phyloP scores from a whole-genome alignment of 495 filamentous ascomycete species.

The Lepraria neglecta region DNA sequence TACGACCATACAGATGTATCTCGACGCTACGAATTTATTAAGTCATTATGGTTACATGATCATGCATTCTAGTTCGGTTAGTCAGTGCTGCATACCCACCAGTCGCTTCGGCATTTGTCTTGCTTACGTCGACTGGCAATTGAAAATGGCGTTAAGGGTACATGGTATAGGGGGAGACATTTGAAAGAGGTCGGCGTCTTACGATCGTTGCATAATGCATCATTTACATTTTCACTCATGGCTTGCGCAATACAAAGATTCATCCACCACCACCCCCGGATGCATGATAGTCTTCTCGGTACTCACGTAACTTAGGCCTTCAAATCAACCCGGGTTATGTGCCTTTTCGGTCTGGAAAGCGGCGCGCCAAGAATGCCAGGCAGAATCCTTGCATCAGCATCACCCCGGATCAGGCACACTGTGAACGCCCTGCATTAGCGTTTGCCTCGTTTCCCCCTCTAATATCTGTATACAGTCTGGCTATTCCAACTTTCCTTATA shows the following conservation, averaged over 20 bases:
- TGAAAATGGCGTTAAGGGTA: constrained; percentile 12
- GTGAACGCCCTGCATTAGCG: too few species aligned
- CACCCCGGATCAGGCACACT: too few species aligned
- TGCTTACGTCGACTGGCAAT: background rate
- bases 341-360: too few species aligned
- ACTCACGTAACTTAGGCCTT: too few species aligned
- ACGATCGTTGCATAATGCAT: constrained; percentile 13
- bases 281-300: too few species aligned
- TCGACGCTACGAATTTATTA: background rate
- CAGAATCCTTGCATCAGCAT: too few species aligned
- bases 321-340: too few species aligned
- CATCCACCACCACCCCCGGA: background rate
- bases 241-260: background rate
- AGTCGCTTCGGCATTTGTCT: constrained; percentile 15
- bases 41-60: constrained; percentile 10
- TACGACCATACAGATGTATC: background rate
- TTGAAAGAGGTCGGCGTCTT: constrained; percentile 16
- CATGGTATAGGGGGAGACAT: constrained; percentile 6
- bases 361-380: too few species aligned
- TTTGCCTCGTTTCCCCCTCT: too few species aligned
- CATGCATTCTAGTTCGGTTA: constrained; percentile 4
- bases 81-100: constrained; percentile 17
- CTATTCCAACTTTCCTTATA: too few species aligned
- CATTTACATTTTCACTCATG: background rate
- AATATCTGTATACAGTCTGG: too few species aligned